Conservation (phyloP, 2,329 filamentous ascomycete species). For the Colletotrichum lentis region DNA sequence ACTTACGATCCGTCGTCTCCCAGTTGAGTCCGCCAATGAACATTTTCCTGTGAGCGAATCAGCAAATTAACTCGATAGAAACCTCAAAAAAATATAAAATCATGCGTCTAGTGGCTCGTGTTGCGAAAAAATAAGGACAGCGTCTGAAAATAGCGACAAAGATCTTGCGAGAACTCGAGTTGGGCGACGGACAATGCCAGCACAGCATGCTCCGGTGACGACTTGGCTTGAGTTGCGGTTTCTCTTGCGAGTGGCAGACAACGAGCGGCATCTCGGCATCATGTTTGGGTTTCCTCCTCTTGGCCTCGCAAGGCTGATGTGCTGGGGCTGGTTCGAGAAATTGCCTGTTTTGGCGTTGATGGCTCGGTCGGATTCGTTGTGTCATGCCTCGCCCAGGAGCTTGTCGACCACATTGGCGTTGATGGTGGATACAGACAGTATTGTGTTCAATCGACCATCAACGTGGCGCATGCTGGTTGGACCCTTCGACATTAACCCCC, state of each 20-base stretch:
- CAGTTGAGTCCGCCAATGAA: slow-evolving; percentile 99
- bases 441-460: not conserved
- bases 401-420: not conserved
- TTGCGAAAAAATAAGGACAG: not conserved
- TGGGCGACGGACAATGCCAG: not conserved
- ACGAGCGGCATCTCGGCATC: not conserved
- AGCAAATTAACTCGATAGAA: slow-evolving; percentile 4
- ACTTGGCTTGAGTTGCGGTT: not conserved
- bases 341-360: slow-evolving; percentile 7
- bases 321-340: not conserved
- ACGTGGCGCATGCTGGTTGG: slow-evolving; percentile 2
- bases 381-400: slow-evolving; percentile 1
- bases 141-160: not conserved
- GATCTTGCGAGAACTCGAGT: not conserved
- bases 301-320: not conserved
- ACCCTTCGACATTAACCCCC: slow-evolving; percentile 17
- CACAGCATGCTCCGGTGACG: not conserved
- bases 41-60: slow-evolving; percentile 82
- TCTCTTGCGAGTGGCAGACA: too few relatives aligned
- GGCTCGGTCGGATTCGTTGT: not conserved
- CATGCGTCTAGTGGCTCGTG: slow-evolving; percentile 3
- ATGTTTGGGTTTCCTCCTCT: not conserved
- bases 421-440: not conserved
- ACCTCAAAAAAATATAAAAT: not conserved
- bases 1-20: slow-evolving; percentile 97